Base-by-base conservation (phyloP, 2,329 filamentous ascomycete species). In the Cytospora paraplurivora region DNA sequence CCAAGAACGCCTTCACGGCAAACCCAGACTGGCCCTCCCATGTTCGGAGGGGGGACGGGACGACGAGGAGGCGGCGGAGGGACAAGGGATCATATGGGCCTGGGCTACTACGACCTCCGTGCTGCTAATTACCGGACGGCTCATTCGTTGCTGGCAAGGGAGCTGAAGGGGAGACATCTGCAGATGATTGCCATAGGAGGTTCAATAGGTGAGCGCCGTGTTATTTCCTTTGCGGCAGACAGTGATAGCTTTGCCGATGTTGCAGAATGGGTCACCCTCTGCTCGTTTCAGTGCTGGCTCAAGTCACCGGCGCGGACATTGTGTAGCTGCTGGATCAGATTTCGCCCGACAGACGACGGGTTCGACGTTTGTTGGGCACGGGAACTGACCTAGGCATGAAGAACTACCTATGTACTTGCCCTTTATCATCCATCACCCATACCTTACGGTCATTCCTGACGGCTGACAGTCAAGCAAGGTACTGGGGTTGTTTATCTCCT, bases 111-210 rank as follows among this genome's bases (percentile, higher is more conserved):
- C 68, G 84, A 87, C 70, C 68, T 87, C 58, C 80, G 79, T 34
- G 76, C 77, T 69, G 86, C 85, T 55, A 83, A 91, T 72, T 77
- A 92, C 68, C 88, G 93, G 72, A 93, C 92, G 1, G 90, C 91
- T 4, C 83, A 88, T 68, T 89, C 91, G 53, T 87, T 89, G 8
- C 81, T 98, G 57, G 86, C 90, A 57, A 83, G 93, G 71, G 88
- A 87, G 74, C 78, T 96, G 69, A 95, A 96, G 77, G 87, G 88
- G 21, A 84, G 93, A 55, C 94, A 98, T 79, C 74, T 97, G 73
- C 93, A 97, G 79, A 97, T 97, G 94, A 97, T 97, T 81, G 94
- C 94, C 15, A 96, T 97, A 69, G 93, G 93, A 70, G 93, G 93
- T 51, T 94, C 91, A 12, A 97, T 97, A 71, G 91, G 90, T 86